Evolutionary conservation across 805 yeast species (phyloP), one percentile per base, ranked within the genome.

Genomic region (Wickerhamiella kazuoi): DNA sequence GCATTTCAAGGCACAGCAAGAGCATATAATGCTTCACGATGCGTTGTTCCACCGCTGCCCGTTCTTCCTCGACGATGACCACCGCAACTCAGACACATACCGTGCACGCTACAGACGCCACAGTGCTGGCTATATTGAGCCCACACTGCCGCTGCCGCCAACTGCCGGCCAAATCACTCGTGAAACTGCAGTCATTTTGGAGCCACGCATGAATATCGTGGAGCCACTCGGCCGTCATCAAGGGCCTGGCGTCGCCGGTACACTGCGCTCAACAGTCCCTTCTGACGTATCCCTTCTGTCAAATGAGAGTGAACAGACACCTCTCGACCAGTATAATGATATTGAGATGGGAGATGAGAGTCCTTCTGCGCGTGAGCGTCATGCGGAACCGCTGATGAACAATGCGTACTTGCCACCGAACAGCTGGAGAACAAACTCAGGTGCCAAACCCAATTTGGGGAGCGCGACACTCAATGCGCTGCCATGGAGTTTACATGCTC

Each of bases 21-120:
- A 63, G 2, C 93, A 80, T 54, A 57, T 86, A 1, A 59, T 70
- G 16, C 46, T 62, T 5, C 79, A 82, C 49, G 98, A 90, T 62
- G 79, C 80, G 0, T 83, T 94, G 0, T 83, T 73, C 45, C 90
- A 82, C 47, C 60, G 98, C 40, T 63, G 74, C 17, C 76, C 90
- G 0, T 86, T 83, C 53, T 55, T 87, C 21, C 54, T 87, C 7
- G 67, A 69, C 3, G 66, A 64, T 5, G 64, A 65, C 13, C 58
- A 60, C 13, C 68, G 76, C 39, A 68, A 67, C 36, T 38, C 44
- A 11, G 38, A 37, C 55, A 38, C 40, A 2, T 43, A 36, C 26
- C 16, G 19, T 8, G 15, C 9, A 4, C 33, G 9, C 6, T 14
- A 21, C 7, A 17, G 38, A 4, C 33, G 9, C 6, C 18, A 21